phyloP scores from a whole-genome alignment of 202 grass and related monocot genomes.

The Saccharum hybrid region DNA sequence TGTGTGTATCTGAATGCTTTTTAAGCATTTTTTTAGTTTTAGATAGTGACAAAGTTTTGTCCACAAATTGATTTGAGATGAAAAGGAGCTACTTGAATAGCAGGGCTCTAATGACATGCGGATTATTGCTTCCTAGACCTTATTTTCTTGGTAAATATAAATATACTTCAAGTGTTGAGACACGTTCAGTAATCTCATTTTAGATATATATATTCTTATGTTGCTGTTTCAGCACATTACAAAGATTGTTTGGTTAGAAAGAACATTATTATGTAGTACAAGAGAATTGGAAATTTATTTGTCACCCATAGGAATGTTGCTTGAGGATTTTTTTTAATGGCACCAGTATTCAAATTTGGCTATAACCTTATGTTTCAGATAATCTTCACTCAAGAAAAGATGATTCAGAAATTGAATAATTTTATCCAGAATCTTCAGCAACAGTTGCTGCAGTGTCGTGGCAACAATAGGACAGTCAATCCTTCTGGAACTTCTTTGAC shows the following conservation, averaged over 20 bases:
- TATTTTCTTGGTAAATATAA: background rate
- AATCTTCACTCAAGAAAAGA: conserved; percentile 94
- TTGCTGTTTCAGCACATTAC: background rate
- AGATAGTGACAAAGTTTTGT: background rate
- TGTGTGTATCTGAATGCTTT: conserved; percentile 13
- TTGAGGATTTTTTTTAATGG: background rate
- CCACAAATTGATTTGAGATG: background rate
- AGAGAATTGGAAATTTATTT: background rate
- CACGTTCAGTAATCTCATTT: background rate
- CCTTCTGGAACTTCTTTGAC: conserved; percentile 51
- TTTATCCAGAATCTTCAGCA: conserved; percentile 73
- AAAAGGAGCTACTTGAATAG: conserved; percentile 9
- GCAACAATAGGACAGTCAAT: conserved; percentile 48
- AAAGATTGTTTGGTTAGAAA: background rate
- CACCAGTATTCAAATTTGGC: background rate
- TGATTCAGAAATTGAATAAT: conserved; percentile 66
- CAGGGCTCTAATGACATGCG: background rate
- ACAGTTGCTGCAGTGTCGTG: conserved; percentile 64
- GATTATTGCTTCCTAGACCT: background rate
- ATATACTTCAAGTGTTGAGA: background rate
- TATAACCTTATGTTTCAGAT: conserved; percentile 57
- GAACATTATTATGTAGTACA: background rate
- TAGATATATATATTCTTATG: background rate
- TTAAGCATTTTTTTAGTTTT: background rate
- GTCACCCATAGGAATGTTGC: background rate